Conservation (phyloP, 2,329 filamentous ascomycete species). For the Thelonectria discophora region DNA sequence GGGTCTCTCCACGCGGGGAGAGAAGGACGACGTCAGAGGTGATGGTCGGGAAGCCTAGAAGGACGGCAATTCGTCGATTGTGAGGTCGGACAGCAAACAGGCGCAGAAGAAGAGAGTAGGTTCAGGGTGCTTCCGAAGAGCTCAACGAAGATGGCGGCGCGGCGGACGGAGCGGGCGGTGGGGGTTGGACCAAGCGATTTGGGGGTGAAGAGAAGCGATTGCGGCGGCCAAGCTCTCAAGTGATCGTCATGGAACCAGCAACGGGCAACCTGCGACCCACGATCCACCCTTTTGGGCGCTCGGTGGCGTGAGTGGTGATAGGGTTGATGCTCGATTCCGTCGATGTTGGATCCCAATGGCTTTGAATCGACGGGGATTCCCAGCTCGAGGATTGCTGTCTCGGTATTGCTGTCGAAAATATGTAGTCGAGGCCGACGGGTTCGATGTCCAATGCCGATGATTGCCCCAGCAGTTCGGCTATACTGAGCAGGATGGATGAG, state of each 20-base stretch:
- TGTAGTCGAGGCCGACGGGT: constrained; percentile 1
- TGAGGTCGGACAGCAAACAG: constrained; percentile 14
- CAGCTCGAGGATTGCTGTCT: neutral
- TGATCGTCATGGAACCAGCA: constrained; percentile 1
- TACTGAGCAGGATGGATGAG: neutral
- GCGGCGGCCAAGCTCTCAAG: constrained; percentile 14
- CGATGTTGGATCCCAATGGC: constrained; percentile 11
- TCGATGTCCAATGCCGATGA: neutral
- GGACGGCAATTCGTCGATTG: constrained; percentile 13
- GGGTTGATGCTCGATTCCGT: constrained; percentile 10
- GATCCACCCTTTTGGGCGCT: constrained; percentile 1
- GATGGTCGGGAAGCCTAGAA: constrained; percentile 22
- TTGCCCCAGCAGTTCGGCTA: neutral
- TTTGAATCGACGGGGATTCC: neutral
- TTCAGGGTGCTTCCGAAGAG: constrained; percentile 20
- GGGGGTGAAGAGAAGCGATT: constrained; percentile 27
- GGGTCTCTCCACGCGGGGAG: constrained; percentile 30
- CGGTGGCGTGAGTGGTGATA: constrained; percentile 5
- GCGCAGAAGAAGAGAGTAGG: constrained; percentile 2
- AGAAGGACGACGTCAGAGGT: constrained; percentile 21
- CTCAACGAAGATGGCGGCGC: constrained; percentile 27
- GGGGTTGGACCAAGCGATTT: constrained; percentile 30
- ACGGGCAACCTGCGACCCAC: neutral
- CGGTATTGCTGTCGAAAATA: neutral
- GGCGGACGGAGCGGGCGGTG: constrained; percentile 31